Evolutionary conservation across 148 eudicot genomes (phyloP), one percentile per base, ranked within the genome.

Genomic region (Vaccinium vitisidaea): DNA sequence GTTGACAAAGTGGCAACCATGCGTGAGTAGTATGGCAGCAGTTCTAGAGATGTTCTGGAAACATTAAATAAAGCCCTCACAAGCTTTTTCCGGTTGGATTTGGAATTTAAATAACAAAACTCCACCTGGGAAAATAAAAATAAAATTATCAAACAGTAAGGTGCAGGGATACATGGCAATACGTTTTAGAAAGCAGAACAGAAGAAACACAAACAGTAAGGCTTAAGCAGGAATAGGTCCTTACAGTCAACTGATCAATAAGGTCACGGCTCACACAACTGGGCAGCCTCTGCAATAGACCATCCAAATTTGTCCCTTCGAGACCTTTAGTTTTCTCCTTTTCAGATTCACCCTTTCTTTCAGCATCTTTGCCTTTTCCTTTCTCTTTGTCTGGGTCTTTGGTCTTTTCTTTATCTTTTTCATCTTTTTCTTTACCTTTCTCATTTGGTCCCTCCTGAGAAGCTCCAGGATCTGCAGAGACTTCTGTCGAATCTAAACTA

Each of bases 231-330:
- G 86, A 36, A 80, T 43, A 36, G 32, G 82, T 55, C 8, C 83
- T 87, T 91, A 96, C 99, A 85, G 95, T 90, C 83, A 96, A 89
- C 87, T 96, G 99, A 87, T 96, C 99, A 80, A 96, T 96, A 79
- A 96, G 94, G 86, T 96, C 99, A 79, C 99, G 99, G 89, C 98
- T 94, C 87, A 96, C 99, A 84, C 94, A 96, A 81, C 93, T 93
- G 50, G 99, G 99, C 86, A 96, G 99, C 85, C 98, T 91, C 90
- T 93, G 99, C 84, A 96, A 49, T 79, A 96, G 83, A 83, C 91
- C 91, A 65, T 96, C 99, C 89, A 96, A 85, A 88, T 89, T 96
- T 55, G 98, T 93, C 87, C 94, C 97, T 63, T 96, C 98, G 73
- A 89, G 91, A 91, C 95, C 93, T 92, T 94, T 94, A 46, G 86